Evolutionary conservation across 495 filamentous ascomycete species (phyloP).

Genomic region (Beverwykella pulmonaria): DNA sequence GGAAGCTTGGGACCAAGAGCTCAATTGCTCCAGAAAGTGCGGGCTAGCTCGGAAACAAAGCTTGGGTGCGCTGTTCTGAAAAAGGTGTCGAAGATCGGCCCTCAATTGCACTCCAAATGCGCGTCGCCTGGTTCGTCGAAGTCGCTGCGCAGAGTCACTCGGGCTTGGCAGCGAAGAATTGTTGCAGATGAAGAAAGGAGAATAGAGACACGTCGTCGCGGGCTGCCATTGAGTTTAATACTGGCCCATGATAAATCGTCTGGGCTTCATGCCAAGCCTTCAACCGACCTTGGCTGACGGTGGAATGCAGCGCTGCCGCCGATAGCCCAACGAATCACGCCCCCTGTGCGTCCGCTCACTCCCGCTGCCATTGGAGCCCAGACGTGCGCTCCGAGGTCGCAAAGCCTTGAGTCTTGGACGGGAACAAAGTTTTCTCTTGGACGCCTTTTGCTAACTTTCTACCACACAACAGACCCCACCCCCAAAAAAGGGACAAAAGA

Average conservation of each 20-base stretch:
- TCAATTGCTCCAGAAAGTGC: background rate
- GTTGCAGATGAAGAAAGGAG: background rate
- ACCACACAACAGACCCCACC: too few species aligned
- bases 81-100: background rate
- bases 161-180: background rate
- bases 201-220: background rate
- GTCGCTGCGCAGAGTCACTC: background rate
- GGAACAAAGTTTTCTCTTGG: too few species aligned
- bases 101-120: conserved; percentile 24
- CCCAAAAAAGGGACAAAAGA: too few species aligned
- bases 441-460: too few species aligned
- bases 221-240: conserved; percentile 21
- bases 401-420: too few species aligned
- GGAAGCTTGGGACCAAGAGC: conserved; percentile 13
- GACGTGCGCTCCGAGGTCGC: background rate
- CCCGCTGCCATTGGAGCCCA: background rate
- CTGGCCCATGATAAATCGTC: conserved; percentile 14
- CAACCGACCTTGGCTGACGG: conserved; percentile 1
- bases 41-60: conserved; percentile 8
- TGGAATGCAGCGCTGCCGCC: background rate
- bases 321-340: background rate
- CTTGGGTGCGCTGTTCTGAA: background rate
- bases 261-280: too few species aligned
- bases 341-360: background rate
- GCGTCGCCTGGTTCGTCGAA: background rate